phyloP scores from a whole-genome alignment of 1,284 basidiomycete species.

The Apiotrichum brassicae region DNA sequence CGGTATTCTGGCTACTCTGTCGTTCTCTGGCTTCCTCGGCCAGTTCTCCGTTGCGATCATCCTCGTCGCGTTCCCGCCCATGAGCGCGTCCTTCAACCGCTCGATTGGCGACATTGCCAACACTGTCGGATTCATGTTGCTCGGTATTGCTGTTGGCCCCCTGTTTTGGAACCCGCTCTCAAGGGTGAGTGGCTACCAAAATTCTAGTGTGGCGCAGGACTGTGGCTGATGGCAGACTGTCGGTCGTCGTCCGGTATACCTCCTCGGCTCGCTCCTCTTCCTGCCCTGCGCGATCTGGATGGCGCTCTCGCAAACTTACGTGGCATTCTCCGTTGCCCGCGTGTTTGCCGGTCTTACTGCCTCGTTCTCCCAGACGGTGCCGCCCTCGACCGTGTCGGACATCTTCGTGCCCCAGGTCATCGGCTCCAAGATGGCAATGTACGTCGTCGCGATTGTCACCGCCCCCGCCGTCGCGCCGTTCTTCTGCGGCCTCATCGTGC shows the following conservation, averaged over 20 bases:
- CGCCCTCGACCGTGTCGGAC: slow-evolving; percentile 30
- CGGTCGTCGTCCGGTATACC: slow-evolving; percentile 40
- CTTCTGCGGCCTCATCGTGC: slow-evolving; percentile 36
- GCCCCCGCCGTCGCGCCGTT: slow-evolving; percentile 41
- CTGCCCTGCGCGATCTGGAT: slow-evolving; percentile 41
- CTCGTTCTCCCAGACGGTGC: slow-evolving; percentile 28
- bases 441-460: slow-evolving; percentile 25
- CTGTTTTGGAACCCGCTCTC: slow-evolving; percentile 36
- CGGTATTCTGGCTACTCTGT: slow-evolving; percentile 30
- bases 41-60: slow-evolving; percentile 30
- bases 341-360: slow-evolving; percentile 25
- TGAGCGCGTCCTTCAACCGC: background rate
- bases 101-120: slow-evolving; percentile 34
- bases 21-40: slow-evolving; percentile 30
- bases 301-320: slow-evolving; percentile 26
- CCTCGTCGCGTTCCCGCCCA: slow-evolving; percentile 15
- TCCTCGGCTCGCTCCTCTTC: slow-evolving; percentile 39
- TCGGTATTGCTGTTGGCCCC: slow-evolving; percentile 43
- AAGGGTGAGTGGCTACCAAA: background rate
- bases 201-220: background rate
- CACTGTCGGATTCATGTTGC: slow-evolving; percentile 42
- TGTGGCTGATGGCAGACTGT: slow-evolving; percentile 22
- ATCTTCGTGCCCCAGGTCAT: slow-evolving; percentile 34
- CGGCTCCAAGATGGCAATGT: slow-evolving; percentile 40
- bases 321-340: slow-evolving; percentile 23